These are phyloP conservation scores for Fragilaria radians DNA, from an alignment of 108 stramenopile genomes.

Conservation along the genomic window DNA sequence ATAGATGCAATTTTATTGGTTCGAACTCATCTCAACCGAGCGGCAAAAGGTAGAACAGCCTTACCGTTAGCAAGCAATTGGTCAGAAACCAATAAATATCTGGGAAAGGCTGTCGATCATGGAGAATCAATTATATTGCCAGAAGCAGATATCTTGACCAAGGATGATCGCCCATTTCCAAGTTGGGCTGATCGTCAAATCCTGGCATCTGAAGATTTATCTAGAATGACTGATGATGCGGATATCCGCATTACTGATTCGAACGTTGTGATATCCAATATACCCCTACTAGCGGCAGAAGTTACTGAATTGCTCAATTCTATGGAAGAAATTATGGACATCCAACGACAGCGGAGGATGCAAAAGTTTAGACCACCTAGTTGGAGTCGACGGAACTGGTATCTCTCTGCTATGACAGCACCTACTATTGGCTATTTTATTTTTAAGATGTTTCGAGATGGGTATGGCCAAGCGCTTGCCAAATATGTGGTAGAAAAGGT, in stretches of 20 bases:
- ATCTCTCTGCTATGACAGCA: constrained; percentile 42
- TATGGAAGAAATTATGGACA: constrained; percentile 61
- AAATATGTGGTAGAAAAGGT: constrained; percentile 31
- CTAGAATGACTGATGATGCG: neutral
- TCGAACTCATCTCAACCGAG: constrained; percentile 62
- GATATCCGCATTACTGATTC: no score
- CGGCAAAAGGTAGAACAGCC: constrained; percentile 33
- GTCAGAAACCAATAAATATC: constrained; percentile 18
- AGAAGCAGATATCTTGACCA: neutral
- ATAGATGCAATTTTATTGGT: constrained; percentile 72
- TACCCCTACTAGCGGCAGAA: constrained; percentile 59
- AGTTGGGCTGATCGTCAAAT: neutral
- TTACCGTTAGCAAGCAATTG: constrained; percentile 65
- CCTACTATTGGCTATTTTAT: constrained; percentile 36
- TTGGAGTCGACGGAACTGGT: constrained; percentile 66
- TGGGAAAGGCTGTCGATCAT: neutral
- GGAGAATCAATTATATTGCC: neutral
- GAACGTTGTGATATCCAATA: constrained; percentile 42
- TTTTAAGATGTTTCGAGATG: constrained; percentile 39
- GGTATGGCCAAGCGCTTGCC: constrained; percentile 26
- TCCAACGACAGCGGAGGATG: constrained; percentile 61
- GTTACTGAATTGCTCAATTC: constrained; percentile 54
- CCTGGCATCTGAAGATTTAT: neutral
- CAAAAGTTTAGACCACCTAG: constrained; percentile 55
- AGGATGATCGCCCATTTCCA: neutral